These are phyloP conservation scores for Botrytis medusae DNA, from an alignment of 2,329 filamentous ascomycete species.

Conservation along the genomic window DNA sequence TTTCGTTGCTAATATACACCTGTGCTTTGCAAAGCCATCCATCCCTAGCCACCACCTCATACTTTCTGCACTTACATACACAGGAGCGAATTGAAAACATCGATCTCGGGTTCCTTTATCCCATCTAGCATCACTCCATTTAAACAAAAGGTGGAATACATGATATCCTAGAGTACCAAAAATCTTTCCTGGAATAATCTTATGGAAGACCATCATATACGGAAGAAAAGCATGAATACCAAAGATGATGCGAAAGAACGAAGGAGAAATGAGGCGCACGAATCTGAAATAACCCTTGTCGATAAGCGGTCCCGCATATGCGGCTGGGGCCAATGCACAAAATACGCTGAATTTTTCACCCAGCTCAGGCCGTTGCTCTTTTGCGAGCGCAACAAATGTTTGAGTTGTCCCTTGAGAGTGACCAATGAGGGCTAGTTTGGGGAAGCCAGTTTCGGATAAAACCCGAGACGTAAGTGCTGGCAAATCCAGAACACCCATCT, in stretches of 20 bases:
- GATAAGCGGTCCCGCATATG: conserved; percentile 83
- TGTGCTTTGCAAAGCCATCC: conserved; percentile 81
- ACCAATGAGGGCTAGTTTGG: conserved; percentile 77
- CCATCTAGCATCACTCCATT: conserved; percentile 84
- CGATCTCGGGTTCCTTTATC: conserved; percentile 75
- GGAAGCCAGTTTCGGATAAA: conserved; percentile 76
- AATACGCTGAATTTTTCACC: conserved; percentile 84
- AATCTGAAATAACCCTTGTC: conserved; percentile 89
- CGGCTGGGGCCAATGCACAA: conserved; percentile 86
- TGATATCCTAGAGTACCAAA: conserved; percentile 85
- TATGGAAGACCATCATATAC: conserved; percentile 85
- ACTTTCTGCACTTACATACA: conserved; percentile 83
- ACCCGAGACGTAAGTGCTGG: conserved; percentile 78
- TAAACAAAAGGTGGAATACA: conserved; percentile 86
- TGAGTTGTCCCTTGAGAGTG: conserved; percentile 93
- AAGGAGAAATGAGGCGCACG: conserved; percentile 76
- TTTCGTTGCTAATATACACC: conserved; percentile 80
- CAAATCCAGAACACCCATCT: conserved; percentile 89
- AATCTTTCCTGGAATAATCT: conserved; percentile 59
- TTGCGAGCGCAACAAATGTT: conserved; percentile 82
- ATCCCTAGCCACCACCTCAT: conserved; percentile 96
- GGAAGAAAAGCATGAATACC: conserved; percentile 94
- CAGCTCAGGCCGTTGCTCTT: conserved; percentile 83
- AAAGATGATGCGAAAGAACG: conserved; percentile 77
- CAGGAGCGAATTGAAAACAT: conserved; percentile 89